Evolutionary conservation across 441 rosid species (phyloP), one percentile per base, ranked within the genome.

Genomic region (Erodium chrysanthum): DNA sequence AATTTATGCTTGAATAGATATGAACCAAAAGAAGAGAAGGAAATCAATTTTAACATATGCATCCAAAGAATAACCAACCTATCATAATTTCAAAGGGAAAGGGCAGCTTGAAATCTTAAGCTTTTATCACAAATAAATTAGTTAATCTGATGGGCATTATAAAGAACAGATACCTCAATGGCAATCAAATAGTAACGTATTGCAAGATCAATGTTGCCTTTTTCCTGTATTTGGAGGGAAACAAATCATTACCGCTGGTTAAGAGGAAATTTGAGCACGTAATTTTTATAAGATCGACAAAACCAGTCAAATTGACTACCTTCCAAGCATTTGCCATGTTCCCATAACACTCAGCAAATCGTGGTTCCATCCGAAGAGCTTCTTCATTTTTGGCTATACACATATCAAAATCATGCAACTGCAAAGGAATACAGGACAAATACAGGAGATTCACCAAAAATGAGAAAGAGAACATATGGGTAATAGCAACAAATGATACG

Each of bases 291-390:
- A 35, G 27, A 42, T 8, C 17, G 3, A 31, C 23, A 25, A 69
- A 23, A 46, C 20, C 0, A 4, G 7, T 42, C 58, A 62, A 17
- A 44, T 18, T 60, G 11, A 65, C 64, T 79, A 92, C 98, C 98
- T 92, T 95, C 97, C 96, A 90, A 12, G 99, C 98, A 75, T 95
- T 95, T 69, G 99, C 99, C 97, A 90, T 90, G 81, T 92, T 92
- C 33, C 98, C 99, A 76, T 90, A 92, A 78, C 99, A 95, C 85
- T 95, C 99, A 14, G 99, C 98, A 79, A 95, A 92, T 66, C 77
- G 96, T 60, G 98, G 97, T 59, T 92, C 93, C 60, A 95, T 79
- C 64, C 82, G 84, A 77, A 95, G 95, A 54, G 99, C 99, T 82
- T 95, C 99, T 79, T 95, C 95, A 71, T 95, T 95, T 81, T 85